These are phyloP conservation scores for Nitzschia sp. DNA, from an alignment of 108 stramenopile genomes.

Conservation along the genomic window DNA sequence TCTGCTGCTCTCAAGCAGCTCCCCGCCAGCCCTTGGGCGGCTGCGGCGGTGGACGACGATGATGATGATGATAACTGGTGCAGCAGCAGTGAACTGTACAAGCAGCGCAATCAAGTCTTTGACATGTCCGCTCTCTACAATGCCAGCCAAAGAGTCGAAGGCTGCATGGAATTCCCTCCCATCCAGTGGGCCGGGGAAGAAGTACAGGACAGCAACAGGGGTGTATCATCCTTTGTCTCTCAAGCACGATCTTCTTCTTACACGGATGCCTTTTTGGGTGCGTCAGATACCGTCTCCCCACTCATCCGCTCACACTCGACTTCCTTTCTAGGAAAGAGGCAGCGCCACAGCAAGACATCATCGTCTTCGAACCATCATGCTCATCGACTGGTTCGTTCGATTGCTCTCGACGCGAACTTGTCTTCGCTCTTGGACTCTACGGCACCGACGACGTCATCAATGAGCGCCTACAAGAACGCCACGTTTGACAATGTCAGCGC, in stretches of 20 bases:
- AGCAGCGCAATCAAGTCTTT: neutral
- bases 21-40: neutral
- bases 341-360: neutral
- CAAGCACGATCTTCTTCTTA: neutral
- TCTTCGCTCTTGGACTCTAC: no score
- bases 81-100: neutral
- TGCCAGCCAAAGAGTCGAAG: neutral
- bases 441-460: no score
- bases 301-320: neutral
- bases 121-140: conserved; percentile 8
- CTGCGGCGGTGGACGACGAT: neutral
- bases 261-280: neutral
- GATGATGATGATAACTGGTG: neutral
- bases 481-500: no score
- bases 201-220: neutral
- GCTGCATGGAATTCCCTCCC: neutral
- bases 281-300: neutral
- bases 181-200: neutral
- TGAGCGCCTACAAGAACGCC: no score
- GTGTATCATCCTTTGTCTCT: neutral
- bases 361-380: neutral
- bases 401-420: conserved; percentile 3
- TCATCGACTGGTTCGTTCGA: conserved; percentile 6
- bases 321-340: neutral
- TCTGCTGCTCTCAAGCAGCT: neutral